Base-by-base conservation (phyloP, 768 basidiomycete genomes). In the Termitomyces titanicus region DNA sequence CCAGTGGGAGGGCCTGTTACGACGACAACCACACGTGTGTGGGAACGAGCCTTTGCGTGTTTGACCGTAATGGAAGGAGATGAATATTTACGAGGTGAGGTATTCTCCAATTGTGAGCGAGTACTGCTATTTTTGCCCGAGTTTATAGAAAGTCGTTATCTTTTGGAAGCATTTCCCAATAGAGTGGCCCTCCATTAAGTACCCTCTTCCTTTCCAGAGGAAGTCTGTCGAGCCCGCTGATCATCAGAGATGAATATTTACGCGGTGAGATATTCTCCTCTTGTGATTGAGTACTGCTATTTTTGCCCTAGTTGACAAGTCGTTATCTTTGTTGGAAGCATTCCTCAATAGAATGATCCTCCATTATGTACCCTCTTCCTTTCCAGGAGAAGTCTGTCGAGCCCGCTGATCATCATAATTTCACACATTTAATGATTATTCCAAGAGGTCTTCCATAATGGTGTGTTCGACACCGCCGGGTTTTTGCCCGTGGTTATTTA, bases 11-110 rank as follows among this genome's bases (percentile, higher is more conserved):
- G 44, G 38, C 3, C 38, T 61, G 24, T 39, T 63, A 9, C 25
- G n/a, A 15, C 51, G 38, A 1, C 35, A 42, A 24, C 40, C 51
- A 3, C 46, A 20, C n/a, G n/a, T 13, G 46, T 60, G 3, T 63
- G 59, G 59, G 52, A 60, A 9, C 37, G 59, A 24, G 62, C 66
- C 5, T 13, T 56, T 35, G 55, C 34, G 0, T 64, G 64, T 66
- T 43, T 40, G 18, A 27, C 25, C 24, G 22, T 57, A 29, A 22
- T 27, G 5, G 29, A 47, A 6, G 47, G 35, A 29, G 52, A 58
- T 6, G 12, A 13, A 9, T n/a, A 22, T 24, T 29, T 9, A 3
- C 29, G 29, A 3, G 38, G n/a, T 7, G 6, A 38, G 13, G n/a
- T 9, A 38, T 9, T 20, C 7, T 33, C 29, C 29, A 20, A 22